Conservation (phyloP, 2,329 filamentous ascomycete species). For the Monosporascus sp. region DNA sequence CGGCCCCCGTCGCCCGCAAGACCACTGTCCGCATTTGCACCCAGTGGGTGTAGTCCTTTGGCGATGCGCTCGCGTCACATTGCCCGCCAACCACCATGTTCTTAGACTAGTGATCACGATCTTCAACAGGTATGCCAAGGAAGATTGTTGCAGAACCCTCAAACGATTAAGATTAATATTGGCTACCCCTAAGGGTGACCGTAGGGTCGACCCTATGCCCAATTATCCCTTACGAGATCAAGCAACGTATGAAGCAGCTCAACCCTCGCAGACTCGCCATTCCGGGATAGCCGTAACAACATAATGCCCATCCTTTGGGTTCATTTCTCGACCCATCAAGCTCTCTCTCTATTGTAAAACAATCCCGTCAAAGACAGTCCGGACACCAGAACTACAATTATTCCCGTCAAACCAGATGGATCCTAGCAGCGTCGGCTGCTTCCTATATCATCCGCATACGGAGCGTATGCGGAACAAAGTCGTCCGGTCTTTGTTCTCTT, state of each 20-base stretch:
- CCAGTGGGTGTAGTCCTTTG: too few species aligned
- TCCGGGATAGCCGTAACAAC: not conserved
- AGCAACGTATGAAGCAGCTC: not conserved
- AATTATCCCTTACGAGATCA: not conserved
- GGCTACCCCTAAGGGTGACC: not conserved
- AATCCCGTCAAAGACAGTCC: not conserved
- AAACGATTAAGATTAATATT: not conserved
- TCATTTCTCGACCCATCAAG: not conserved
- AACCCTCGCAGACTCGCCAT: not conserved
- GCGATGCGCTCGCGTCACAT: too few species aligned
- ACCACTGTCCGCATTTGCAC: too few species aligned
- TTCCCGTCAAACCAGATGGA: not conserved
- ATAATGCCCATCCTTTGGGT: not conserved
- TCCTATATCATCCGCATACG: conserved; percentile 6
- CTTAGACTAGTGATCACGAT: not conserved
- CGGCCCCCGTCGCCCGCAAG: too few species aligned
- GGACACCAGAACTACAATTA: too few species aligned
- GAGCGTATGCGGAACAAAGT: conserved; percentile 5
- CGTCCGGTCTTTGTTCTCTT: conserved; percentile 1
- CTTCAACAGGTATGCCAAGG: not conserved
- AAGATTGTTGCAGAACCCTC: not conserved
- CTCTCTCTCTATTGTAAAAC: not conserved
- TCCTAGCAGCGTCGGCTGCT: conserved; percentile 7
- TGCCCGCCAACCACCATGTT: too few species aligned
- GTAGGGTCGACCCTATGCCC: not conserved